phyloP scores from a whole-genome alignment of 202 grass and related monocot genomes.

The Elaeis oleifera region DNA sequence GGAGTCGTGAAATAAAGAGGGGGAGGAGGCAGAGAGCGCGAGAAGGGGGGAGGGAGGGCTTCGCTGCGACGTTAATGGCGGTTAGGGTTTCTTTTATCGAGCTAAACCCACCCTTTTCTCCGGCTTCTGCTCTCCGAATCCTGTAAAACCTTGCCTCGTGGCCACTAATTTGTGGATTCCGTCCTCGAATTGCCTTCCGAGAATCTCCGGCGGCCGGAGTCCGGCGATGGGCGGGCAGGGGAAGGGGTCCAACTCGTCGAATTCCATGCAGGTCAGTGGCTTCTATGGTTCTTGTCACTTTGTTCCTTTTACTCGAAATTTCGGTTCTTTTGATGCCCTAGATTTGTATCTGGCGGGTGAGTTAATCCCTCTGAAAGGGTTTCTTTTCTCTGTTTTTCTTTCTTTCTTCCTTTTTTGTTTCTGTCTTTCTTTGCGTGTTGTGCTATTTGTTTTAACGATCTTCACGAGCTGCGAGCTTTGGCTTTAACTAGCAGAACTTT shows the following conservation, averaged over 20 bases:
- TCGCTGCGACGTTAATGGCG: slow-evolving; percentile 48
- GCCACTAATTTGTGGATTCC: slow-evolving; percentile 8
- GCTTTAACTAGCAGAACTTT: no score
- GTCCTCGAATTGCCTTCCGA: not conserved
- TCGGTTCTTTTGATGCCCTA: slow-evolving; percentile 9
- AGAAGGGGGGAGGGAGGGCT: slow-evolving; percentile 5
- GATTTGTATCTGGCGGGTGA: not conserved
- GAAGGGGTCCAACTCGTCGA: slow-evolving; percentile 10
- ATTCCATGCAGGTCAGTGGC: slow-evolving; percentile 14
- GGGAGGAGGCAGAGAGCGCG: slow-evolving; percentile 25
- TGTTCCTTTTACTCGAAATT: not conserved
- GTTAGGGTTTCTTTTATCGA: slow-evolving; percentile 55
- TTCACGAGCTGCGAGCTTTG: no score
- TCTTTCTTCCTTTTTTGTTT: no score
- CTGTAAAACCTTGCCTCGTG: slow-evolving; percentile 20
- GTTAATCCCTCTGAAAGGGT: not conserved
- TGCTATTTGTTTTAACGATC: no score
- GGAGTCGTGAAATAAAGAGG: slow-evolving; percentile 24
- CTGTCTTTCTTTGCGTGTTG: no score
- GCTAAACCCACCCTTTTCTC: slow-evolving; percentile 10
- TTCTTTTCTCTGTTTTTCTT: no score
- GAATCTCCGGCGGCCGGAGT: not conserved
- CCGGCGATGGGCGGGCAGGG: slow-evolving; percentile 14
- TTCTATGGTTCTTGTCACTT: not conserved
- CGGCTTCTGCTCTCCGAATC: not conserved